Conservation (phyloP, 75 land plant species). For the Picea glauca region DNA sequence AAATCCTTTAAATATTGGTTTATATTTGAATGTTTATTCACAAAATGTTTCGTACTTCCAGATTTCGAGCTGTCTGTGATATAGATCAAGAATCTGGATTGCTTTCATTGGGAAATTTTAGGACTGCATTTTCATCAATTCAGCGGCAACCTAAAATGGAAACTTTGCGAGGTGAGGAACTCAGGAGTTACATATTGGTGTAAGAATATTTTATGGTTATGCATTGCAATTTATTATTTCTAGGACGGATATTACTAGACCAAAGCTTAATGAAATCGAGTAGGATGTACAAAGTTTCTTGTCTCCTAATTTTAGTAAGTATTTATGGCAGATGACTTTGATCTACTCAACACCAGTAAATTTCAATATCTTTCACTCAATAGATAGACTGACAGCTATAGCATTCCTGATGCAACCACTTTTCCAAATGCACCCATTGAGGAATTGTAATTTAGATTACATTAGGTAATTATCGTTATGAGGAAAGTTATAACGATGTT, state of each 20-base stretch:
- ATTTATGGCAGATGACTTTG: too few relatives aligned
- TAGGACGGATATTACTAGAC: not conserved
- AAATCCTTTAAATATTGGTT: not conserved
- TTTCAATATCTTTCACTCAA: too few relatives aligned
- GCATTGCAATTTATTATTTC: not conserved
- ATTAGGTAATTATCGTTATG: too few relatives aligned
- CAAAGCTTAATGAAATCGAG: not conserved
- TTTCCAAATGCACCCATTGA: not conserved
- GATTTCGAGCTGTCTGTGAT: constrained; percentile 58
- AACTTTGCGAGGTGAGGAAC: constrained; percentile 45
- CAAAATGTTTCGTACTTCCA: constrained; percentile 15
- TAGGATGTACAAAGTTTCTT: too few relatives aligned
- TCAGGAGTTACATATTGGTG: too few relatives aligned
- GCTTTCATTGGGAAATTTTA: constrained; percentile 70
- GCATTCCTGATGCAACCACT: not conserved
- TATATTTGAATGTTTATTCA: not conserved
- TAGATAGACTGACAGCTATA: not conserved
- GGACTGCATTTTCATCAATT: constrained; percentile 33
- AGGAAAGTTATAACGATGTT: not conserved
- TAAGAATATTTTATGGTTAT: not conserved
- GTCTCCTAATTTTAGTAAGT: too few relatives aligned
- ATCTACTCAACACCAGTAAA: too few relatives aligned
- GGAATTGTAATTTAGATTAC: not conserved
- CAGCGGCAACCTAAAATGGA: constrained; percentile 73
- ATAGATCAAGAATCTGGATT: constrained; percentile 61